A percentile compares a stretch with the other conserved stretches of the same genome.
phyloP scores from a whole-genome alignment of 306 rosid species.

The Cucumis cinereus region DNA sequence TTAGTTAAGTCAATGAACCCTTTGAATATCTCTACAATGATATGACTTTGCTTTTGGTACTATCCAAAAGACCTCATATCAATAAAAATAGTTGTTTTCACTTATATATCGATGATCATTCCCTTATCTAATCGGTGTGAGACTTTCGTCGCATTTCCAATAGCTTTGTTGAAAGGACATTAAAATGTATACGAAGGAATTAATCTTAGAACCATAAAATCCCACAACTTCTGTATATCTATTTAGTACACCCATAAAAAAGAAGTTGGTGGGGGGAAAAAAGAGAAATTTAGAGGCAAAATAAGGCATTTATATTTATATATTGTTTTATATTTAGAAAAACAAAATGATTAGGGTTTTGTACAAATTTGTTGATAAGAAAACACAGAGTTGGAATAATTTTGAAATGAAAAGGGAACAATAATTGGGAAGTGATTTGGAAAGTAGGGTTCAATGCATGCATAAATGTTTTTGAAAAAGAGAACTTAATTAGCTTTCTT shows the following conservation, averaged over 20 bases:
- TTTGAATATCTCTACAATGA: too few relatives aligned
- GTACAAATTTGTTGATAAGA: not conserved
- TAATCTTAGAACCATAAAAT: not conserved
- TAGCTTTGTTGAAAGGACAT: not conserved
- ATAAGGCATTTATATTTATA: not conserved
- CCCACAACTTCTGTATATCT: not conserved
- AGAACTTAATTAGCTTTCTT: not conserved
- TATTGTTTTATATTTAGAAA: not conserved
- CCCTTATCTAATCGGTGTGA: too few relatives aligned
- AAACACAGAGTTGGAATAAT: not conserved
- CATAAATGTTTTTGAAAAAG: not conserved
- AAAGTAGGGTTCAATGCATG: not conserved
- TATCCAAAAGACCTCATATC: too few relatives aligned
- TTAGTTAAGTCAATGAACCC: too few relatives aligned
- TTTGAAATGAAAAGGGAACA: not conserved
- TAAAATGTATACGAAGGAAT: not conserved
- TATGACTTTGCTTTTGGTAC: too few relatives aligned
- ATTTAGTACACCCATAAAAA: not conserved
- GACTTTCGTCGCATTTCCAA: too few relatives aligned
- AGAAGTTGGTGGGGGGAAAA: not conserved
- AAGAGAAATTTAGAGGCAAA: not conserved
- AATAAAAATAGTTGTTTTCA: too few relatives aligned
- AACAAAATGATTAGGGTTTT: not conserved
- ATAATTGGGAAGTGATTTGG: slow-evolving; percentile 1
- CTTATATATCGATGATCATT: too few relatives aligned